These are phyloP conservation scores for Penicillium bialowiezense DNA, from an alignment of 495 filamentous ascomycete genomes.

Conservation along the genomic window DNA sequence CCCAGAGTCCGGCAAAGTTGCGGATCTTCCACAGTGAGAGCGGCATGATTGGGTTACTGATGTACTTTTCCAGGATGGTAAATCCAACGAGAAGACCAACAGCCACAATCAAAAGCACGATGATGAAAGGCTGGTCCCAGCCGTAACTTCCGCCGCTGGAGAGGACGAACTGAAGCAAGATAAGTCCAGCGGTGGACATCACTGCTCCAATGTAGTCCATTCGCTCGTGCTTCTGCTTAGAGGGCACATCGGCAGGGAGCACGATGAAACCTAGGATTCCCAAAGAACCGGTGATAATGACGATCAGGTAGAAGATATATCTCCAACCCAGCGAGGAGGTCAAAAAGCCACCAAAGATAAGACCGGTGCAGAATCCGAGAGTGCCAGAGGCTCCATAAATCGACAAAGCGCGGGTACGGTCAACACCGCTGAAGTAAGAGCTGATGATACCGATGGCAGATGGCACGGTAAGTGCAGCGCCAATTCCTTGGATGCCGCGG, in stretches of 20 bases:
- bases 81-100: conserved; percentile 40
- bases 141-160: conserved; percentile 40
- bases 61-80: conserved; percentile 28
- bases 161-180: conserved; percentile 38
- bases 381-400: conserved; percentile 38
- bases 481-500: conserved; percentile 36
- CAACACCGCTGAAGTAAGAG: conserved; percentile 35
- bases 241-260: conserved; percentile 25
- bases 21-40: conserved; percentile 34
- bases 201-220: conserved; percentile 37
- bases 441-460: conserved; percentile 40
- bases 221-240: conserved; percentile 13
- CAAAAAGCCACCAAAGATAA: conserved; percentile 37
- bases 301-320: conserved; percentile 36
- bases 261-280: conserved; percentile 31
- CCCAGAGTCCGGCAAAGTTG: conserved; percentile 38
- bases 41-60: conserved; percentile 35
- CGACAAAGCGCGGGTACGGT: conserved; percentile 32
- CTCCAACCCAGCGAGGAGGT: conserved; percentile 37
- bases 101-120: conserved; percentile 41
- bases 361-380: conserved; percentile 35
- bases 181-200: conserved; percentile 32
- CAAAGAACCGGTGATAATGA: conserved; percentile 30
- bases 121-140: conserved; percentile 46
- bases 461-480: conserved; percentile 35